A percentile compares a stretch with the other conserved stretches of the same genome.
phyloP scores from a whole-genome alignment of 129 eudicot species.

The Lonicera japonica region DNA sequence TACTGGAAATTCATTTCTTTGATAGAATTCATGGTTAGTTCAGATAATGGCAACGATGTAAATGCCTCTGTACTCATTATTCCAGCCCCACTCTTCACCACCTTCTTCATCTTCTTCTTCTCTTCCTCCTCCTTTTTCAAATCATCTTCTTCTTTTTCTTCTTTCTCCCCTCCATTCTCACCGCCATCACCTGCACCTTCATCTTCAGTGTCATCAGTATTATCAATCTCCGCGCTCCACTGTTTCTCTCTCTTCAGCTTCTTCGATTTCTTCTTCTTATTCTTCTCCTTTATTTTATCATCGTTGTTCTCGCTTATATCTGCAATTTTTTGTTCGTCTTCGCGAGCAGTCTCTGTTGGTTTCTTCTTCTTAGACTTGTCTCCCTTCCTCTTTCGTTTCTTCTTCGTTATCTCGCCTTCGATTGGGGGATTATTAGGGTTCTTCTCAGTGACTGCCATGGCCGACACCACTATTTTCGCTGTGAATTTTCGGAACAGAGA shows the following conservation, averaged over 20 bases:
- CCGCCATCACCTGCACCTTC: not conserved
- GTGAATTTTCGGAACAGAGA: not conserved
- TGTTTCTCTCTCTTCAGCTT: conserved; percentile 14
- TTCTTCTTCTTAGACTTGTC: conserved; percentile 22
- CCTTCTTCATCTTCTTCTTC: conserved; percentile 18
- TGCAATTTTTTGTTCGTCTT: conserved; percentile 8
- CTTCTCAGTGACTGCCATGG: conserved; percentile 27
- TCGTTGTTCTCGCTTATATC: not conserved
- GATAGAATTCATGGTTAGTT: conserved; percentile 59
- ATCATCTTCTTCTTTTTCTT: conserved; percentile 17
- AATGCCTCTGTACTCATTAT: conserved; percentile 63
- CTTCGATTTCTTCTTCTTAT: conserved; percentile 12
- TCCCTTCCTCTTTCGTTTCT: conserved; percentile 36
- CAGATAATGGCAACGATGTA: conserved; percentile 47
- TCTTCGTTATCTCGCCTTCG: conserved; percentile 14
- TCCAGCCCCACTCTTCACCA: conserved; percentile 37
- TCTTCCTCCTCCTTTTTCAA: conserved; percentile 3
- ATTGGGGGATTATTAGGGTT: conserved; percentile 27
- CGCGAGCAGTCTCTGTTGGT: conserved; percentile 5
- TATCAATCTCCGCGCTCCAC: conserved; percentile 17
- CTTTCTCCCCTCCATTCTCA: conserved; percentile 22
- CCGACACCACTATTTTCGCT: conserved; percentile 6
- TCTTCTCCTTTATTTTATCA: conserved; percentile 12
- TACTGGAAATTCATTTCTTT: conserved; percentile 47
- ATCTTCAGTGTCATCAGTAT: conserved; percentile 5